Base-by-base conservation (phyloP, 805 yeast genomes). In the Blastobotrys americana region DNA sequence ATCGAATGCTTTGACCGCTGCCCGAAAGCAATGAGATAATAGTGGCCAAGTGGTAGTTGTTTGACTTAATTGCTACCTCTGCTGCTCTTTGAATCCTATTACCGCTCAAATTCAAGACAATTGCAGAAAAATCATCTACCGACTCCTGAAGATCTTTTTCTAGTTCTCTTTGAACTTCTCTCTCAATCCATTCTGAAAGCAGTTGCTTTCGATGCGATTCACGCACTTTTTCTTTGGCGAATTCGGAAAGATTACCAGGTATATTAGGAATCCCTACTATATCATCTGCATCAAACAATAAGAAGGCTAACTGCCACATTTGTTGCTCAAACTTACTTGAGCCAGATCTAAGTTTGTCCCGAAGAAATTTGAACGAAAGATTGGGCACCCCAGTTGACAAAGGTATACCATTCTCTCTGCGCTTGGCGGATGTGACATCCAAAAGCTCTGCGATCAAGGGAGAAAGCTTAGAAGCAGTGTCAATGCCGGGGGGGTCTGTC, bases 21-120 rank as follows among this genome's bases (percentile, higher is more conserved):
- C 93, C 80, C 27, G 85, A 95, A 5, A 83, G 59, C 36, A 84
- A 65, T 0, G 96, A 73, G 9, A 90, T 61, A 21, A 86, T 56
- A 0, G 77, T 77, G 0, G 95, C 78, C 16, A 90, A 62, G 59
- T 89, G 95, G 3, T 74, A 64, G 55, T 84, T 84, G 5, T 72
- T 71, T 0, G 82, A 63, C n/a, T 71, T 65, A 1, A 79, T 62
- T 1, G 96, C 89, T 2, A 67, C 48, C 23, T 69, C 67, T 4
- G 80, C 68, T 1, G 97, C 97, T 21, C 69, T 68, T 5, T 71
- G 66, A 22, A 86, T 55, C 45, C 81, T 76, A 43, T 83, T 80
- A 3, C 74, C 67, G 25, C 58, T 40, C n/a, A 68, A 47, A 9
- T 53, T 48, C 2, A 72, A 56, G 56, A 76, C 79, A 0, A 83